Base-by-base conservation (phyloP, 371 early-diverging fungal species). In the Mortierella sp. region DNA sequence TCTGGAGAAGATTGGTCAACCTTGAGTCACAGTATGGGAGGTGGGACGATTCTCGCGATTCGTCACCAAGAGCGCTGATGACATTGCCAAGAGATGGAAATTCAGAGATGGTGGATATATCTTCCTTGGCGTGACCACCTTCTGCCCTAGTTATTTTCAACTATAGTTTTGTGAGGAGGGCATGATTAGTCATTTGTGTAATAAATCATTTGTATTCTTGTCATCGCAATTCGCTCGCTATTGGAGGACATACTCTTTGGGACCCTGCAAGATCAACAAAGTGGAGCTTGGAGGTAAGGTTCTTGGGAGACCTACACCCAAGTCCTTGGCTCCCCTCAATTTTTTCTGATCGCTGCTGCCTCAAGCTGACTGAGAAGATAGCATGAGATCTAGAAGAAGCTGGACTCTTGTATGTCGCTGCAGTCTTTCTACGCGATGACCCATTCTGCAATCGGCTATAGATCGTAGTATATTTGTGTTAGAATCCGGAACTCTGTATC, bases 1-100 rank as follows among this genome's bases (percentile, higher is more conserved):
- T 96, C 85, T 99, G 97, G 57, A 99, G 92, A 57, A 99, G 88
- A 55, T 91, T 92, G 0, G 99, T 99, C n/a, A 99, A 90, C 86
- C 99, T 99, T 24, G 95, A 94, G 84, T 99, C 99, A 84, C 99
- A 93, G 77, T 96, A 99, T 26, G 99, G 99, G 20, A 99, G 91
- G 77, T 94, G 93, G 0, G 89, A 83, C 0, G 88, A 84, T 40
- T 84, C 88, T 49, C 94, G 84, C 16, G 91, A 74, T 75, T 96
- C 92, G 77, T 98, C 98, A 49, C 94, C 95, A 8, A 99, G 90
- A 5, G 99, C 99, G 30, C 94, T 95, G 54, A 99, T 99, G 20
- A 99, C 99, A 84, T 99, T 99, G 61, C 99, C 99, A 5, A 99
- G 90, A 1, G 98, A 97, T 45, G 99, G 85, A 4, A 99, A 91